These are phyloP conservation scores for Thalassiosira pacifica DNA, from an alignment of 352 stramenopile genomes.

Conservation along the genomic window DNA sequence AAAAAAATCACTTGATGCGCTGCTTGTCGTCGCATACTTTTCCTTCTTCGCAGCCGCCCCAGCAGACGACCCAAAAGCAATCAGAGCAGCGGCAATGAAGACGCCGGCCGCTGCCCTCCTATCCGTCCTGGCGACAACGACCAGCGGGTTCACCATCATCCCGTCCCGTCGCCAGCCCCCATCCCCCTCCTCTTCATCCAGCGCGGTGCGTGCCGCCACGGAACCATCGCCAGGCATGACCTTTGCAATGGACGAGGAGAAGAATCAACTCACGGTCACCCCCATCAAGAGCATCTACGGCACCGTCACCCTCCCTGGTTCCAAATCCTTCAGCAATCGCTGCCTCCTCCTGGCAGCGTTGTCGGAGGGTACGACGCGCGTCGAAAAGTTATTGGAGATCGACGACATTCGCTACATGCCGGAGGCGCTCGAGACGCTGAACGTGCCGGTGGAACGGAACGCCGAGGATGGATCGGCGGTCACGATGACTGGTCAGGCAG, in stretches of 20 bases:
- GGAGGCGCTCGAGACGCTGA: conserved; percentile 92
- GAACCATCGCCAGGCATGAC: too few species aligned
- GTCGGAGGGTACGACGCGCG: conserved; percentile 86
- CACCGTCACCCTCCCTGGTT: conserved; percentile 91
- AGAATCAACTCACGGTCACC: conserved; percentile 77
- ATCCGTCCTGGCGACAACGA: too few species aligned
- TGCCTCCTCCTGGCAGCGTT: conserved; percentile 96
- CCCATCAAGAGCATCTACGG: conserved; percentile 81
- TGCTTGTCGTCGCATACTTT: too few species aligned
- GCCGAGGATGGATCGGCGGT: conserved; percentile 76
- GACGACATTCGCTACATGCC: conserved; percentile 99
- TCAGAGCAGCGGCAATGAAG: too few species aligned
- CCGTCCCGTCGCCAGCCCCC: too few species aligned
- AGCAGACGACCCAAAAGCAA: too few species aligned
- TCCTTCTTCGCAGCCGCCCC: too few species aligned
- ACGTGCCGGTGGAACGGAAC: conserved; percentile 86
- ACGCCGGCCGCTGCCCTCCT: too few species aligned
- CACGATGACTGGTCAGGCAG: conserved; percentile 79
- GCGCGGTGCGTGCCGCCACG: too few species aligned
- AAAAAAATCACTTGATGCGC: too few species aligned
- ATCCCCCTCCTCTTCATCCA: too few species aligned
- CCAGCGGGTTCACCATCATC: too few species aligned
- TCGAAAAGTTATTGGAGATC: conserved; percentile 94
- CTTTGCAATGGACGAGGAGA: conserved; percentile 41
- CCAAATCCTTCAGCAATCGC: conserved; percentile 98